Evolutionary conservation across 768 basidiomycete species (phyloP).

Genomic region (Austroboletus eburneus): DNA sequence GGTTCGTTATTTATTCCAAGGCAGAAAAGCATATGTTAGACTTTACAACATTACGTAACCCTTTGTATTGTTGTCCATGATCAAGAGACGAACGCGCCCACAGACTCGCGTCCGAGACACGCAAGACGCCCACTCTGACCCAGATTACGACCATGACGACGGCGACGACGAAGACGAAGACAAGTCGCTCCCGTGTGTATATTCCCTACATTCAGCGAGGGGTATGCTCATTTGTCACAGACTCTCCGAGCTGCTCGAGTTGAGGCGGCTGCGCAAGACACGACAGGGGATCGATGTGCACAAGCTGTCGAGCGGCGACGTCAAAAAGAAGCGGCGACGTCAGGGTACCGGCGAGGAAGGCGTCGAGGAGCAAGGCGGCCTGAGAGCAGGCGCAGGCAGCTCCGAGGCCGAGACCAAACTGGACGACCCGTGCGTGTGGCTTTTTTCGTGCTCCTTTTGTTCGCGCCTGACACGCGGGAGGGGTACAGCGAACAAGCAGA

Average conservation of each 20-base stretch:
- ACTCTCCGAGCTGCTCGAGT: slow-evolving; percentile 77
- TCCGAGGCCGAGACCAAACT: not conserved
- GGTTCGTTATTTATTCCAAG: too few relatives aligned
- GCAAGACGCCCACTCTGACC: slow-evolving; percentile 15
- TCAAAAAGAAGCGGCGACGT: slow-evolving; percentile 63
- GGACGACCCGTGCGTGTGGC: too few relatives aligned
- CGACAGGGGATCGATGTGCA: slow-evolving; percentile 82
- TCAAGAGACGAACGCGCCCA: slow-evolving; percentile 73
- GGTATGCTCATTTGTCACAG: slow-evolving; percentile 32
- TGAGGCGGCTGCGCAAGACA: slow-evolving; percentile 69
- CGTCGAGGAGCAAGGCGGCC: slow-evolving; percentile 49
- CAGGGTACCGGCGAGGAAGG: slow-evolving; percentile 34
- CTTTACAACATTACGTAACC: slow-evolving; percentile 17
- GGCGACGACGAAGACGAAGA: slow-evolving; percentile 36
- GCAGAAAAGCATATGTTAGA: too few relatives aligned
- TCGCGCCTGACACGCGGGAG: not conserved
- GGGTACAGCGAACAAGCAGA: slow-evolving; percentile 53
- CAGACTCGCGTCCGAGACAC: slow-evolving; percentile 53
- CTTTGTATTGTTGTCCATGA: slow-evolving; percentile 36
- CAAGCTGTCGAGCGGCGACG: slow-evolving; percentile 82
- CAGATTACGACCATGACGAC: slow-evolving; percentile 7
- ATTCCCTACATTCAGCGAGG: not conserved
- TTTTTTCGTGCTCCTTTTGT: not conserved
- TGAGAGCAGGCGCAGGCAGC: slow-evolving; percentile 41
- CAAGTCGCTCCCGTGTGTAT: slow-evolving; percentile 47